Percentiles rank a stretch among this genome's conserved stretches.
phyloP scores from a whole-genome alignment of 2,329 filamentous ascomycete species.

The Colletotrichum spaethianum region DNA sequence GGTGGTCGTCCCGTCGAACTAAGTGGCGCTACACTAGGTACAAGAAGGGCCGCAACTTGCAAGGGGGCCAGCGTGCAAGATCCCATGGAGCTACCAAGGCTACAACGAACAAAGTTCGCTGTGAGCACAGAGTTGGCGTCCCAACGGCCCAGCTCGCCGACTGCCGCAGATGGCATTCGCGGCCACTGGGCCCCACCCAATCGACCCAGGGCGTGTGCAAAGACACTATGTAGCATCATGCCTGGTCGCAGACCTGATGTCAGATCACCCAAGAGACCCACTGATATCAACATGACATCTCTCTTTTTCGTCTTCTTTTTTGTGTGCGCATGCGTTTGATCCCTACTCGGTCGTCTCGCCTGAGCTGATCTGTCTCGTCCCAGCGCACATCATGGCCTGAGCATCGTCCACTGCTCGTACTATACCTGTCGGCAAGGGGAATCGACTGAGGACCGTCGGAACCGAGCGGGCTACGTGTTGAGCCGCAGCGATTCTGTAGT shows the following conservation, averaged over 20 bases:
- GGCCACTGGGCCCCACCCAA: conserved; percentile 25
- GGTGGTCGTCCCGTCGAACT: conserved; percentile 28
- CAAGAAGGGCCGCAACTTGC: conserved; percentile 23
- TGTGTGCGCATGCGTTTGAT: neutral
- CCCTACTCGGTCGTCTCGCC: conserved; percentile 16
- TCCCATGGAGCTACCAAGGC: conserved; percentile 4
- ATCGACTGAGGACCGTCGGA: conserved; percentile 30
- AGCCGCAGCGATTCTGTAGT: conserved; percentile 13
- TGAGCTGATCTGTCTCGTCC: conserved; percentile 18
- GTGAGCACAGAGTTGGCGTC: conserved; percentile 18
- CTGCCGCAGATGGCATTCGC: conserved; percentile 38
- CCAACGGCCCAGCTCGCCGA: conserved; percentile 34
- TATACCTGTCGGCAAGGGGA: conserved; percentile 9
- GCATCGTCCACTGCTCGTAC: conserved; percentile 25
- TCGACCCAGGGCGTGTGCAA: conserved; percentile 28
- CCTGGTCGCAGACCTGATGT: conserved; percentile 30
- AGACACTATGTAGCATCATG: conserved; percentile 29
- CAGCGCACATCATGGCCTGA: conserved; percentile 36
- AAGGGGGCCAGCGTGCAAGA: conserved; percentile 27
- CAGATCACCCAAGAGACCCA: conserved; percentile 33
- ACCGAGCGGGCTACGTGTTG: conserved; percentile 21
- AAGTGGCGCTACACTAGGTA: conserved; percentile 10
- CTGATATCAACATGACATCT: conserved; percentile 40
- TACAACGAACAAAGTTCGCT: conserved; percentile 7
- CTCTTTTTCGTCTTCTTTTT: conserved; percentile 7